Evolutionary conservation across 495 filamentous ascomycete species (phyloP).

Genomic region (Venustampulla echinocandica): DNA sequence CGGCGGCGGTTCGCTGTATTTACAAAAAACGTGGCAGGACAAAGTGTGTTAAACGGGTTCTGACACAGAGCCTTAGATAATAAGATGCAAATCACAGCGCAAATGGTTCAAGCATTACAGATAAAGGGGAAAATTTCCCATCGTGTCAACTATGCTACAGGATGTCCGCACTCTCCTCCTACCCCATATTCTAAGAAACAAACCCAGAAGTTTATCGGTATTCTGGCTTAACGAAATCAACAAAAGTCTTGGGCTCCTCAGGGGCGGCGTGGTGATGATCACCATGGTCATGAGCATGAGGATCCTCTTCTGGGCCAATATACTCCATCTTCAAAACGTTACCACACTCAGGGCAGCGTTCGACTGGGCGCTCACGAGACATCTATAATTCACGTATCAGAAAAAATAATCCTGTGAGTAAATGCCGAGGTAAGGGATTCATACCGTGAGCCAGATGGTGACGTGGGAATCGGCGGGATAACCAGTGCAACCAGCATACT

Average conservation of each 20-base stretch:
- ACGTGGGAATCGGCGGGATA: conserved; percentile 84
- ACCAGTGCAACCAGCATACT: conserved; percentile 94
- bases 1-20: conserved; percentile 6
- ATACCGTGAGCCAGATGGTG: conserved; percentile 81
- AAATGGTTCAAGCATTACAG: not conserved
- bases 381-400: conserved; percentile 40
- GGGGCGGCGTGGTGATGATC: conserved; percentile 21
- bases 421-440: conserved; percentile 22
- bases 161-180: not conserved
- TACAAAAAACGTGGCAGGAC: conserved; percentile 8
- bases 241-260: conserved; percentile 83
- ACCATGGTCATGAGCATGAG: conserved; percentile 42
- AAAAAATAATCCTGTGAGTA: conserved; percentile 3
- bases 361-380: conserved; percentile 79
- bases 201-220: conserved; percentile 82
- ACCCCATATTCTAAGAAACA: not conserved
- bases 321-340: conserved; percentile 96
- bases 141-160: conserved; percentile 15
- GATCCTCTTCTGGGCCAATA: conserved; percentile 68
- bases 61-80: conserved; percentile 13
- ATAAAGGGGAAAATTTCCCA: not conserved
- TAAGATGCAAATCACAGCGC: conserved; percentile 21
- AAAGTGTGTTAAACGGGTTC: conserved; percentile 4
- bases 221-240: conserved; percentile 84
- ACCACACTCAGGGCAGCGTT: conserved; percentile 94